phyloP scores from a whole-genome alignment of 148 eudicot species.

The Fallopia convolvulus region DNA sequence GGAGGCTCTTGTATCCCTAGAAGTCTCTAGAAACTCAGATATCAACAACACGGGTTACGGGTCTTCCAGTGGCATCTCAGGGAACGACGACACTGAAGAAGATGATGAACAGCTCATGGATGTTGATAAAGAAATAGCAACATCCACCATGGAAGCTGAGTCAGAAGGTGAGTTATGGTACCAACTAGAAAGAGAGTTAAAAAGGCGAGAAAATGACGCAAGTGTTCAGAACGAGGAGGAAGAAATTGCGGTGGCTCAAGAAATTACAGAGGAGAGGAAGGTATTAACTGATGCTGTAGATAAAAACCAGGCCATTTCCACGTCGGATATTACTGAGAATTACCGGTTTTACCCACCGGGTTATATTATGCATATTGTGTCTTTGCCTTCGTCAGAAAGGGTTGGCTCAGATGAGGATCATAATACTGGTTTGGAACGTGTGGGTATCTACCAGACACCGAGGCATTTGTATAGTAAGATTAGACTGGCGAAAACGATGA shows the following conservation, averaged over 20 bases:
- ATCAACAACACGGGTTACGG: constrained; percentile 21
- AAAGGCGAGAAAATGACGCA: constrained; percentile 38
- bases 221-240: constrained; percentile 41
- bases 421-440: constrained; percentile 28
- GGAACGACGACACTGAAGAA: constrained; percentile 48
- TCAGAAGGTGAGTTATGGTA: constrained; percentile 80
- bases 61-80: constrained; percentile 43
- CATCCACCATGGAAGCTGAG: constrained; percentile 48
- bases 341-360: constrained; percentile 85
- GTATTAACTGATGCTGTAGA: constrained; percentile 57
- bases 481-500: constrained; percentile 76
- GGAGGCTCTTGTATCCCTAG: constrained; percentile 37
- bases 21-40: constrained; percentile 17
- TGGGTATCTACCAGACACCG: constrained; percentile 63
- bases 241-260: constrained; percentile 57
- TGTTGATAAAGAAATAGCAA: constrained; percentile 34
- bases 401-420: constrained; percentile 25
- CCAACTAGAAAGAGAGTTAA: constrained; percentile 73
- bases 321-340: constrained; percentile 50
- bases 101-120: constrained; percentile 45
- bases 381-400: constrained; percentile 25
- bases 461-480: constrained; percentile 81
- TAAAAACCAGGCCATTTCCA: constrained; percentile 36
- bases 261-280: constrained; percentile 63
- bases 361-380: constrained; percentile 69